Conservation (phyloP, 2,329 filamentous ascomycete genomes). For the Botrytis galanthina region DNA sequence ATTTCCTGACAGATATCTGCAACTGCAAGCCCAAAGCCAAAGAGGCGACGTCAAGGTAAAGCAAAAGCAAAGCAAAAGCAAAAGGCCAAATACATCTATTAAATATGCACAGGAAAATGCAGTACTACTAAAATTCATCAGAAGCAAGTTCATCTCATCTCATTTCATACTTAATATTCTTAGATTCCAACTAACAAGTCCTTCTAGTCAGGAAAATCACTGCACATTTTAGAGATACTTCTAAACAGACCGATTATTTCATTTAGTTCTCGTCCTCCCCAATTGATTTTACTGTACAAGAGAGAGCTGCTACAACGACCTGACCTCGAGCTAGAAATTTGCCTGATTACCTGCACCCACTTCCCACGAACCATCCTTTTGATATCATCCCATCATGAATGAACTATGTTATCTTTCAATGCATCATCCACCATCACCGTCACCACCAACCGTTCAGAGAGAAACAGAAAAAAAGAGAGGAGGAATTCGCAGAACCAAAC, state of each 20-base stretch:
- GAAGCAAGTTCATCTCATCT: background rate
- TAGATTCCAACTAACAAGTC: background rate
- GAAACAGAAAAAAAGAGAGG: background rate
- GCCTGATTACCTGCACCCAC: background rate
- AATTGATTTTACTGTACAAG: constrained; percentile 19
- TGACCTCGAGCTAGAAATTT: constrained; percentile 11
- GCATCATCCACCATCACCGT: constrained; percentile 7
- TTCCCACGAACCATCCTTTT: constrained; percentile 5
- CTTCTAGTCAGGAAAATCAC: background rate
- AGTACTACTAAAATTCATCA: background rate
- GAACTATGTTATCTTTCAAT: constrained; percentile 8
- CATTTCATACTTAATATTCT: background rate
- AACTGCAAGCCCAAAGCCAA: background rate
- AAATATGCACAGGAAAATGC: background rate
- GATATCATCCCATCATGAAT: constrained; percentile 16
- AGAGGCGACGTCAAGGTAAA: background rate
- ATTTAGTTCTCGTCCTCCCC: background rate
- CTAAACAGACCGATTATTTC: constrained; percentile 3
- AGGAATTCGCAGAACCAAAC: constrained; percentile 14
- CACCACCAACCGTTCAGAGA: constrained; percentile 15
- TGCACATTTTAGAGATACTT: background rate
- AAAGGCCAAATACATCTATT: background rate
- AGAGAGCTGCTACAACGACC: constrained; percentile 15
- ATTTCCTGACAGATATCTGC: background rate
- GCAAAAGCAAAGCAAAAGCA: background rate